Percentiles rank a stretch among this genome's conserved stretches.
phyloP scores from a whole-genome alignment of 176 grass and related monocot genomes.

The Oryza brachyantha region DNA sequence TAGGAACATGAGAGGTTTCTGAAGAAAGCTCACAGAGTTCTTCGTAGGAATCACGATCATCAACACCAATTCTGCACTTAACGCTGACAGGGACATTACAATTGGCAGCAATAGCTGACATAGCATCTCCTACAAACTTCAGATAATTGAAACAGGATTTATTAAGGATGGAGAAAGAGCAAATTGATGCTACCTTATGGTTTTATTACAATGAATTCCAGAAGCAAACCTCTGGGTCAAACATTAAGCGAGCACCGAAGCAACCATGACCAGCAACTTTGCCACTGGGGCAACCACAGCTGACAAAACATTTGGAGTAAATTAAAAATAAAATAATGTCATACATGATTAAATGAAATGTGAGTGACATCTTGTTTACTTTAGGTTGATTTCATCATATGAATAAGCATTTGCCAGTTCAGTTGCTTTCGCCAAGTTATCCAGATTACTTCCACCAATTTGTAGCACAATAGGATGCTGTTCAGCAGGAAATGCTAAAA shows the following conservation, averaged over 20 bases:
- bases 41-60: slow-evolving; percentile 85
- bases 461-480: slow-evolving; percentile 92
- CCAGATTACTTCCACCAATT: slow-evolving; percentile 93
- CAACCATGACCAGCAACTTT: slow-evolving; percentile 95
- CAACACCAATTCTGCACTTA: slow-evolving; percentile 95
- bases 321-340: slow-evolving; percentile 16
- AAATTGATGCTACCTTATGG: not conserved
- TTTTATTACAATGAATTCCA: slow-evolving; percentile 14
- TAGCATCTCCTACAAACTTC: slow-evolving; percentile 96
- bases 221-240: slow-evolving; percentile 83
- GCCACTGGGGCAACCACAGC: slow-evolving; percentile 88
- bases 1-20: not conserved
- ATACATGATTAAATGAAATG: not conserved
- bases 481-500: slow-evolving; percentile 82
- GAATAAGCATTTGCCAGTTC: slow-evolving; percentile 85
- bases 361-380: slow-evolving; percentile 37
- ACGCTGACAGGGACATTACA: slow-evolving; percentile 82
- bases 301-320: slow-evolving; percentile 39
- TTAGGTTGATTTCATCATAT: slow-evolving; percentile 94
- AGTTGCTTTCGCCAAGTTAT: slow-evolving; percentile 81
- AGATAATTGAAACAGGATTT: slow-evolving; percentile 30
- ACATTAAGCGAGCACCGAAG: slow-evolving; percentile 91
- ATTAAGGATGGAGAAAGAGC: slow-evolving; percentile 14
- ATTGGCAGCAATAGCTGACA: slow-evolving; percentile 85
- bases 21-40: slow-evolving; percentile 75